These are phyloP conservation scores for Vitrella brassicaformis DNA, from an alignment of 73 alveolate species.

Conservation along the genomic window DNA sequence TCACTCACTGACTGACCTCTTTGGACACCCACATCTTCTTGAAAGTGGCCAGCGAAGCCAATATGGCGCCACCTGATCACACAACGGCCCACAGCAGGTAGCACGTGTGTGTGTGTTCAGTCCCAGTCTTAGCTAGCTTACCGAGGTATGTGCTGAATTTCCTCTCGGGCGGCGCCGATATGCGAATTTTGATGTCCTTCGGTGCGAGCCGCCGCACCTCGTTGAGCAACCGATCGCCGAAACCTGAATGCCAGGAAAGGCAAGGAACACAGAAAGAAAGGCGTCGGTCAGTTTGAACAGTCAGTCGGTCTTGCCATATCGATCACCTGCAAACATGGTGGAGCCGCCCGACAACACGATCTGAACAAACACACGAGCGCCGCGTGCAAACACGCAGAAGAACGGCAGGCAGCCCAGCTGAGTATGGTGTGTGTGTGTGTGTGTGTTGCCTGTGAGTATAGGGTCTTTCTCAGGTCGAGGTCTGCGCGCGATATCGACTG, in stretches of 20 bases:
- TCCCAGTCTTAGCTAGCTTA: background rate
- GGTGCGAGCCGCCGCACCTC: constrained; percentile 66
- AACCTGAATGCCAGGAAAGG: too few species aligned
- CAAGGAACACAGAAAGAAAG: too few species aligned
- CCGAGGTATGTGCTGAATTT: constrained; percentile 78
- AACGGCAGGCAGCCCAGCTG: too few species aligned
- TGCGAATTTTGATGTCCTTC: constrained; percentile 50
- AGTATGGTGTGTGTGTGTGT: too few species aligned
- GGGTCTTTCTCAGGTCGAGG: constrained; percentile 63
- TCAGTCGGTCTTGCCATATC: too few species aligned
- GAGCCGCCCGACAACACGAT: constrained; percentile 69
- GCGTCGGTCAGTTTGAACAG: too few species aligned
- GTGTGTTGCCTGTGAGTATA: constrained; percentile 38
- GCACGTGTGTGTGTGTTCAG: background rate
- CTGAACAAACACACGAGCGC: constrained; percentile 3
- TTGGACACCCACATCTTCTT: constrained; percentile 41
- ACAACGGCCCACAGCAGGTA: background rate
- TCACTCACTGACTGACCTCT: constrained; percentile 8
- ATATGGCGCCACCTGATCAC: background rate
- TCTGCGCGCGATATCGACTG: constrained; percentile 66
- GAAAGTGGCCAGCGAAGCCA: background rate
- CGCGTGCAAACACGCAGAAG: too few species aligned
- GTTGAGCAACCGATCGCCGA: constrained; percentile 58
- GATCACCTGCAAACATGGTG: constrained; percentile 47
- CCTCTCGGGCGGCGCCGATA: constrained; percentile 73